phyloP scores from a whole-genome alignment of 2,329 filamentous ascomycete genomes.

The Coniochaeta sp. region DNA sequence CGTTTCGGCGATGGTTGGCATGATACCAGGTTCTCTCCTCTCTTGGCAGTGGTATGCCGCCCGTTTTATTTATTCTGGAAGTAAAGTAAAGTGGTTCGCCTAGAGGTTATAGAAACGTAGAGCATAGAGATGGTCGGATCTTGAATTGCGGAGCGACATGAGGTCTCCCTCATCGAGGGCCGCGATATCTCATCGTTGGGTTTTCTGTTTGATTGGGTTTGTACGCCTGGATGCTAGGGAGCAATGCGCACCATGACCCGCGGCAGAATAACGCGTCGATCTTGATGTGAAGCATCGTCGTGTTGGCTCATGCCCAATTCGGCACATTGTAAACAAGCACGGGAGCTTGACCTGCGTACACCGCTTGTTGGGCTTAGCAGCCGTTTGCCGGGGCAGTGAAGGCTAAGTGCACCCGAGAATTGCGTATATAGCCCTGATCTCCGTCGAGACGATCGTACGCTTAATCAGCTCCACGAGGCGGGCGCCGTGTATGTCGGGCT shows the following conservation, averaged over 20 bases:
- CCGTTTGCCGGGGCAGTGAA: background rate
- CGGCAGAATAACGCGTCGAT: too few relatives aligned
- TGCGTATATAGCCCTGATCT: background rate
- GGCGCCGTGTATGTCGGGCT: background rate
- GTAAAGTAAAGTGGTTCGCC: background rate
- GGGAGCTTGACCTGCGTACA: background rate
- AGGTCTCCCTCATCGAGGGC: too few relatives aligned
- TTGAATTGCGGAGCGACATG: background rate
- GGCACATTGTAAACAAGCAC: background rate
- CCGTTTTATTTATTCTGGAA: background rate
- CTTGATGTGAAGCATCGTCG: background rate
- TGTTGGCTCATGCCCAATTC: background rate
- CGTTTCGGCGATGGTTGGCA: background rate
- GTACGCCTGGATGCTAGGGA: too few relatives aligned
- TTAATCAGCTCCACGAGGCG: background rate
- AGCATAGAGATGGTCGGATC: background rate
- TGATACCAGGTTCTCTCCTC: background rate
- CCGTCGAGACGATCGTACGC: background rate
- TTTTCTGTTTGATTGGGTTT: too few relatives aligned
- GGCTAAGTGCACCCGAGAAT: background rate
- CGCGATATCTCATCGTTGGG: too few relatives aligned
- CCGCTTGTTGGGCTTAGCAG: background rate
- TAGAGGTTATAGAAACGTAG: background rate
- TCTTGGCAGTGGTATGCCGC: background rate
- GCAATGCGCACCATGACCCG: too few relatives aligned